Conservation (phyloP, 495 filamentous ascomycete genomes). For the Patellaria atrata region DNA sequence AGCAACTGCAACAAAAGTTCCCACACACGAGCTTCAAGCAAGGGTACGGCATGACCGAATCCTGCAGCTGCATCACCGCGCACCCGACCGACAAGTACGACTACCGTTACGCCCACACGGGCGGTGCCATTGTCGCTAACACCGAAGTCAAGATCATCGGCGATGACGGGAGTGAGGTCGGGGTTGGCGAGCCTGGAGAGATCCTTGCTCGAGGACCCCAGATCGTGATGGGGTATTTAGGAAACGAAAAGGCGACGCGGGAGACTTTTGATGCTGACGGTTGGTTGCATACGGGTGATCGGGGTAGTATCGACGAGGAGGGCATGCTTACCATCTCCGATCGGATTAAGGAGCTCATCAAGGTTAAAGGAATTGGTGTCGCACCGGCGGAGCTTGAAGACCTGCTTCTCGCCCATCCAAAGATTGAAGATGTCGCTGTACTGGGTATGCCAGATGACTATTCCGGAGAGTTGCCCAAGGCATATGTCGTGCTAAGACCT, state of each 20-base stretch:
- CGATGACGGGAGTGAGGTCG: constrained; percentile 33
- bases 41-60: constrained; percentile 57
- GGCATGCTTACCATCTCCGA: constrained; percentile 60
- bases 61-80: constrained; percentile 45
- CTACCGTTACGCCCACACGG: constrained; percentile 43
- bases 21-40: constrained; percentile 51
- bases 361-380: constrained; percentile 58
- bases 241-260: constrained; percentile 37
- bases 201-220: constrained; percentile 42
- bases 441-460: constrained; percentile 44
- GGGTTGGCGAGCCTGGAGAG: constrained; percentile 42
- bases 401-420: constrained; percentile 39
- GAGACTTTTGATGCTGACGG: constrained; percentile 48
- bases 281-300: constrained; percentile 53
- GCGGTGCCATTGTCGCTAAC: constrained; percentile 43
- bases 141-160: constrained; percentile 49
- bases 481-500: constrained; percentile 42
- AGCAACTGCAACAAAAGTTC: constrained; percentile 41
- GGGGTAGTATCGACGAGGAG: constrained; percentile 39
- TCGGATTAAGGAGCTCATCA: constrained; percentile 66
- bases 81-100: constrained; percentile 38
- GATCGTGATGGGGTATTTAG: constrained; percentile 45
- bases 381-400: constrained; percentile 60
- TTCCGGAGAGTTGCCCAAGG: constrained; percentile 50
- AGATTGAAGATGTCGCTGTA: constrained; percentile 47